Evolutionary conservation across 139 green algal species (phyloP).

Genomic region (Microglena sp.): DNA sequence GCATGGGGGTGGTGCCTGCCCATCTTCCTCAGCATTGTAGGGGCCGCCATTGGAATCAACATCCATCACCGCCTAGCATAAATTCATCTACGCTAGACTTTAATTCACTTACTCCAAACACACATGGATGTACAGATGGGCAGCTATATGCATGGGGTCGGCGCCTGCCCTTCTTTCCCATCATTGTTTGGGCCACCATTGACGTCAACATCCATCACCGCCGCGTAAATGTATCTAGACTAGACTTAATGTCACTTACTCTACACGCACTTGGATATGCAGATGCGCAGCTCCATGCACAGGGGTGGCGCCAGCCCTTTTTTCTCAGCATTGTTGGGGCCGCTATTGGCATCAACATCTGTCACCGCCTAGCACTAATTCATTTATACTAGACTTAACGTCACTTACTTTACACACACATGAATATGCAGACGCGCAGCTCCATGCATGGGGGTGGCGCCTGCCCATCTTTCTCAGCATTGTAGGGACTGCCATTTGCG

Average conservation of each 20-base stretch:
- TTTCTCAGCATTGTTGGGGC: slow-evolving; percentile 20
- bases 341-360: slow-evolving; percentile 26
- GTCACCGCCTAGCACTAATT: no score
- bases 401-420: no score
- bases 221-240: no score
- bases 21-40: slow-evolving; percentile 24
- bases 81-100: no score
- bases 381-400: no score
- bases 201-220: slow-evolving; percentile 21
- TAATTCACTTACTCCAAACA: no score
- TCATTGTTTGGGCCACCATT: slow-evolving; percentile 16
- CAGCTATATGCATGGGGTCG: slow-evolving; percentile 26
- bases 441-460: slow-evolving; percentile 29
- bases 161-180: slow-evolving; percentile 30
- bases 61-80: no score
- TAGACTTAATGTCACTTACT: no score
- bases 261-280: no score
- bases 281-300: slow-evolving; percentile 17
- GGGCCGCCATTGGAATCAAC: slow-evolving; percentile 20
- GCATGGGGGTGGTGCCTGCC: slow-evolving; percentile 32
- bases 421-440: no score
- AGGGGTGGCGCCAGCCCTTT: slow-evolving; percentile 34
- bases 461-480: slow-evolving; percentile 29
- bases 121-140: no score
- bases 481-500: slow-evolving; percentile 17